phyloP scores from a whole-genome alignment of 2,329 filamentous ascomycete species.

The Cladorrhinum sp. region DNA sequence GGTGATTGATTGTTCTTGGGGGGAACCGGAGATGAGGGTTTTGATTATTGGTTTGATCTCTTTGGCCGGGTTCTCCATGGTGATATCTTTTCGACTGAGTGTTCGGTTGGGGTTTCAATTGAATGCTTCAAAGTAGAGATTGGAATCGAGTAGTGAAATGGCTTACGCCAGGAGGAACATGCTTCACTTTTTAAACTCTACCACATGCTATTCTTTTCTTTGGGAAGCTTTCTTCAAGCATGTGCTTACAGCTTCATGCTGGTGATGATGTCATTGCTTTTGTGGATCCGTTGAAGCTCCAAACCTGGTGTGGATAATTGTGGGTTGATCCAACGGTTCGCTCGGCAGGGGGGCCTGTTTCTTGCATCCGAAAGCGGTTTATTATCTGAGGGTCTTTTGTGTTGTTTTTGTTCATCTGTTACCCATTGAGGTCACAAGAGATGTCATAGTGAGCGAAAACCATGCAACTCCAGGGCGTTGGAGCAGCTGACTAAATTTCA shows the following conservation, averaged over 20 bases:
- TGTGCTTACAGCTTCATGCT: background rate
- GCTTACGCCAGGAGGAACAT: background rate
- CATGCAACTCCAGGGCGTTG: background rate
- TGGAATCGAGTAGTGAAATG: background rate
- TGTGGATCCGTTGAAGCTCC: background rate
- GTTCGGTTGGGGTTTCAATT: background rate
- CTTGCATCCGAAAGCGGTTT: background rate
- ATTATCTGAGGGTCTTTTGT: background rate
- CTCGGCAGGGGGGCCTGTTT: background rate
- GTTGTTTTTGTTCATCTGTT: background rate
- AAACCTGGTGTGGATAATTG: background rate
- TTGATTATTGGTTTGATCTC: constrained; percentile 68
- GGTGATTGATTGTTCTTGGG: constrained; percentile 61
- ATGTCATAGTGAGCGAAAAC: background rate
- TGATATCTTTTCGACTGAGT: background rate
- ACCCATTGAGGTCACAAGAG: background rate
- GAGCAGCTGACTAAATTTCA: background rate
- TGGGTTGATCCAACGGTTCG: background rate
- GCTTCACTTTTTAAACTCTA: background rate
- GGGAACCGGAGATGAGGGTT: constrained; percentile 64
- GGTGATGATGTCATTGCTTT: constrained; percentile 21
- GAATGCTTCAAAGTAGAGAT: background rate
- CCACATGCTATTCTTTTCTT: background rate
- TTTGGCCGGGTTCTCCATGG: constrained; percentile 46
- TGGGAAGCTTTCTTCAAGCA: background rate